Evolutionary conservation across 2,329 filamentous ascomycete genomes (phyloP).

Genomic region (Monosporascus sp.): DNA sequence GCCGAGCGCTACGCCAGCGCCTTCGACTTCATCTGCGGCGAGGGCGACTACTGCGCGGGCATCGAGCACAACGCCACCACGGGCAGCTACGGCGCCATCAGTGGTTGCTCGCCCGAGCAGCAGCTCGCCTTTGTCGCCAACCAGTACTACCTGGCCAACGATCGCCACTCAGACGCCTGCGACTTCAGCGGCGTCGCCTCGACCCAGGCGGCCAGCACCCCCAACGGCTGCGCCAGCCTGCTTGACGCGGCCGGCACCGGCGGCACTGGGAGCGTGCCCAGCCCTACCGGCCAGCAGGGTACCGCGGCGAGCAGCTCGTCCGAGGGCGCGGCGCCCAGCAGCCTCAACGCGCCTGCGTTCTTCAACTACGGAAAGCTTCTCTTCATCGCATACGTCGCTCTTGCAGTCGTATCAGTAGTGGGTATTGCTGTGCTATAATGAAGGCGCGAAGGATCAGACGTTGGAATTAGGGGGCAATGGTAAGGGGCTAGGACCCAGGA

Average conservation of each 20-base stretch:
- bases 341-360: conserved; percentile 27
- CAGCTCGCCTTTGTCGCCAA: conserved; percentile 72
- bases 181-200: conserved; percentile 65
- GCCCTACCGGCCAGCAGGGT: conserved; percentile 33
- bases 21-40: conserved; percentile 71
- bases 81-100: conserved; percentile 71
- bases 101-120: conserved; percentile 67
- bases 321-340: conserved; percentile 38
- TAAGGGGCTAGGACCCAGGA: too few species aligned
- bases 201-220: conserved; percentile 41
- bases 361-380: conserved; percentile 28
- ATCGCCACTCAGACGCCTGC: conserved; percentile 58
- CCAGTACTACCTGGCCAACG: conserved; percentile 58
- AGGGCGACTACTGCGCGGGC: conserved; percentile 54
- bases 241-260: conserved; percentile 59
- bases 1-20: conserved; percentile 58
- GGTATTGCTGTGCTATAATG: conserved; percentile 51
- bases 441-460: too few species aligned
- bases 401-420: conserved; percentile 45
- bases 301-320: conserved; percentile 29
- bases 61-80: conserved; percentile 63
- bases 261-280: conserved; percentile 52
- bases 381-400: conserved; percentile 44
- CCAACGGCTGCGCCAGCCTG: conserved; percentile 51
- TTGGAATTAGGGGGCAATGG: too few species aligned